These are phyloP conservation scores for Ailanthus altissimus DNA, from an alignment of 345 rosid species.

Conservation along the genomic window DNA sequence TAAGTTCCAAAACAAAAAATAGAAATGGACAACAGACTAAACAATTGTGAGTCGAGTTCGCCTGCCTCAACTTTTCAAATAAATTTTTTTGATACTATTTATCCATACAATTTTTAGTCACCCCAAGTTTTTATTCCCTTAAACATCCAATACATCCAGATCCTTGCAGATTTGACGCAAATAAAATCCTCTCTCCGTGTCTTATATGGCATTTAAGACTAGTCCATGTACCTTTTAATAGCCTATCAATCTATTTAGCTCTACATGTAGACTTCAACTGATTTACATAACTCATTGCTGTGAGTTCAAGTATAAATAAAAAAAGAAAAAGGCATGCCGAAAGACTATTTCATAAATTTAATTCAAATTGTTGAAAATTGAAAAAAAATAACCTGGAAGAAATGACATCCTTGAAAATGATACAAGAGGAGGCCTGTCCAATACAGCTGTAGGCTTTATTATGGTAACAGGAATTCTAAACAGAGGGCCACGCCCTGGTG, in stretches of 20 bases:
- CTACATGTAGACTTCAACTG: not conserved
- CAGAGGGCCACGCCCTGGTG: conserved; percentile 90
- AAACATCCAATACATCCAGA: not conserved
- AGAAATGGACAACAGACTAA: not conserved
- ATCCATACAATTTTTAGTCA: not conserved
- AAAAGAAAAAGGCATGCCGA: not conserved
- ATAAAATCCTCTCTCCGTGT: not conserved
- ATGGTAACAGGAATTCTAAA: conserved; percentile 87
- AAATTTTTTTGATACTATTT: not conserved
- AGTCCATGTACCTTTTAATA: not conserved
- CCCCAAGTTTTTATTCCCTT: not conserved
- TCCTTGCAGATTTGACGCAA: not conserved
- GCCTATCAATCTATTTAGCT: not conserved
- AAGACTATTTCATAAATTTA: not conserved
- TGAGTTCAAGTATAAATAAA: not conserved
- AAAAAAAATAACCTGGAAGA: conserved; percentile 59
- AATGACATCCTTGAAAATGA: conserved; percentile 79
- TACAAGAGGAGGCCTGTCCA: conserved; percentile 64
- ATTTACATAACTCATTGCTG: not conserved
- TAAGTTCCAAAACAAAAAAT: not conserved
- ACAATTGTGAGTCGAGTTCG: not conserved
- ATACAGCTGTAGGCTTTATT: conserved; percentile 69
- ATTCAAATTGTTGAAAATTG: not conserved
- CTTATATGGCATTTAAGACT: not conserved
- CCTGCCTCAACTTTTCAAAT: not conserved